Conservation (phyloP, 129 eudicot species). For the Chrysanthemum makinoi region DNA sequence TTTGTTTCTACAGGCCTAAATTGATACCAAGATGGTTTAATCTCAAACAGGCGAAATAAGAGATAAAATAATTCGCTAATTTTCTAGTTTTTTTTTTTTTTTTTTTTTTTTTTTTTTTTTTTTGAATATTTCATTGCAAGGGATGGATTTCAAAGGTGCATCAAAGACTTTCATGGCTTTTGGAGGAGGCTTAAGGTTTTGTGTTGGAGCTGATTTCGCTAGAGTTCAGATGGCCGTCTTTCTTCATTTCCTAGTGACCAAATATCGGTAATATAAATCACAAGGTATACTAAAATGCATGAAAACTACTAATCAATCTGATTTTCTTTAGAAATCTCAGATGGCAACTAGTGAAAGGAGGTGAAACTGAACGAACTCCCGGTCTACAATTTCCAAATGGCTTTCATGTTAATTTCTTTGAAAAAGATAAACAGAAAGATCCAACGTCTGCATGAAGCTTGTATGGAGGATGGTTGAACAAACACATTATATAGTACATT, state of each 20-base stretch:
- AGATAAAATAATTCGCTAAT: not conserved
- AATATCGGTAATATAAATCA: not conserved
- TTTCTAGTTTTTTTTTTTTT: not conserved
- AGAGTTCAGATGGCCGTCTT: not conserved
- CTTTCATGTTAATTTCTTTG: conserved; percentile 41
- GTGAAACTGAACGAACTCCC: conserved; percentile 75
- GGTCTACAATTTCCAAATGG: conserved; percentile 81
- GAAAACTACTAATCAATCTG: too few species aligned
- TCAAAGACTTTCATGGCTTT: conserved; percentile 6
- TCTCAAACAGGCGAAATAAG: not conserved
- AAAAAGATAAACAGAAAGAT: not conserved
- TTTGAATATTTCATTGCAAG: not conserved
- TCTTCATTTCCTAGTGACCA: not conserved
- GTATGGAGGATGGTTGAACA: not conserved
- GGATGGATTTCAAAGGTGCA: conserved; percentile 2
- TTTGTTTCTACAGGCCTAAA: too few species aligned
- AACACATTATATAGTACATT: too few species aligned
- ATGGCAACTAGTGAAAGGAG: conserved; percentile 58
- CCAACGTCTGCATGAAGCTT: too few species aligned
- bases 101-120: not conserved
- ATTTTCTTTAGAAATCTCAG: conserved; percentile 21
- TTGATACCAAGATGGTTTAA: too few species aligned
- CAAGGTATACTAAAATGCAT: too few species aligned
- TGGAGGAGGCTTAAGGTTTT: not conserved
- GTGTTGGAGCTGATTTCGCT: not conserved